Evolutionary conservation across 2,329 filamentous ascomycete species (phyloP), one percentile per base, ranked within the genome.

Genomic region (Colletotrichum sp.): DNA sequence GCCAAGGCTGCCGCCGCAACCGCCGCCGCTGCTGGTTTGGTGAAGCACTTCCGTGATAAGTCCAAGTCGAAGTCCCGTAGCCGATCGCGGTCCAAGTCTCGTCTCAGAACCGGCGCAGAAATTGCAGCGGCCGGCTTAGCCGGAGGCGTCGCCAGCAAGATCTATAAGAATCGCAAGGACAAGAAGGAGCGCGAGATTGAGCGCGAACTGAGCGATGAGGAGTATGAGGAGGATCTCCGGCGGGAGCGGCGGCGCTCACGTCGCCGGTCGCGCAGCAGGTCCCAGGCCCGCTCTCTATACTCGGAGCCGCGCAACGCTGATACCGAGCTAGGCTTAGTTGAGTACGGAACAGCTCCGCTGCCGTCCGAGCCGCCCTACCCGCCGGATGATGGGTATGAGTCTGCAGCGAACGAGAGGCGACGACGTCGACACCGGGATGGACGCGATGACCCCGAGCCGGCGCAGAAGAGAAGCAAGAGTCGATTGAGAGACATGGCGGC

Each of bases 261-360:
- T 65, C 77, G 76, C 36, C 71, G 77, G 79, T 86, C 84, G 69
- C 86, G 88, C 83, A 89, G 88, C 86, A 89, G 88, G 85, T 91
- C 90, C 84, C 83, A 83, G 81, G 86, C 87, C 85, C 84, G 85
- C 85, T 85, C 86, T 86, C 85, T 84, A 84, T 85, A 87, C 85
- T 87, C 88, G 80, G 87, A 89, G 83, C 85, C 86, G 81, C 85
- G 84, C 78, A 78, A 82, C 83, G 88, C 90, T 92, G 91, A 93
- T 90, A 89, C 88, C 87, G 90, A 92, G 86, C 86, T 93, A 92
- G 92, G 91, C 86, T 88, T 93, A 88, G 90, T 93, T 89, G 90
- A 93, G 84, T 93, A 93, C 87, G 92, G 92, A 79, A 87, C 86
- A 81, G 88, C 89, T 79, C 91, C 91, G 80, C 87, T 93, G 78